These are phyloP conservation scores for Nicotiana sylvestris DNA, from an alignment of 257 asterid species.

Conservation along the genomic window DNA sequence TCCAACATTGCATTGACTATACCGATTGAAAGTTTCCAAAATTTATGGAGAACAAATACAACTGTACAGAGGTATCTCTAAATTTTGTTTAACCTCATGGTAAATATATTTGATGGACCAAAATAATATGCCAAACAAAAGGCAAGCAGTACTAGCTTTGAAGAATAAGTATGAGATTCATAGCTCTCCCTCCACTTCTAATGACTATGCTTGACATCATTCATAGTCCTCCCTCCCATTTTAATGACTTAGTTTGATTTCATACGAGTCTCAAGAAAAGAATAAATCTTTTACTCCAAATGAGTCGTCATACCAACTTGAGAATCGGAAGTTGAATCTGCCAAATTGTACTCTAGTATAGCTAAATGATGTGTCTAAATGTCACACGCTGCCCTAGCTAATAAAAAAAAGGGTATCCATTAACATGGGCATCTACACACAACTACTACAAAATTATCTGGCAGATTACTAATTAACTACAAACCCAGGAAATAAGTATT, in stretches of 20 bases:
- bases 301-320: neutral
- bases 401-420: neutral
- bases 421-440: neutral
- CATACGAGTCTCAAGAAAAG: neutral
- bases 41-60: neutral
- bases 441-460: neutral
- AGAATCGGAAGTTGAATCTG: neutral
- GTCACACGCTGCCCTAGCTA: neutral
- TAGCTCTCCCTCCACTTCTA: neutral
- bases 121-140: neutral
- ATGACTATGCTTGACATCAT: neutral
- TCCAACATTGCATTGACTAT: neutral
- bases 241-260: neutral
- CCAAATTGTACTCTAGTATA: neutral
- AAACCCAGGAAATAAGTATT: neutral
- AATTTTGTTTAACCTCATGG: neutral
- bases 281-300: neutral
- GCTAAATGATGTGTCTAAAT: neutral
- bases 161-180: neutral
- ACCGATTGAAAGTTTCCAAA: neutral
- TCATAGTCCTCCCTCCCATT: neutral
- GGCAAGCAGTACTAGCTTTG: neutral
- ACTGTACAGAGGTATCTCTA: neutral
- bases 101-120: neutral
- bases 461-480: neutral